Conservation (phyloP, 1,284 basidiomycete species). For the Apiotrichum akiyoshidainum region DNA sequence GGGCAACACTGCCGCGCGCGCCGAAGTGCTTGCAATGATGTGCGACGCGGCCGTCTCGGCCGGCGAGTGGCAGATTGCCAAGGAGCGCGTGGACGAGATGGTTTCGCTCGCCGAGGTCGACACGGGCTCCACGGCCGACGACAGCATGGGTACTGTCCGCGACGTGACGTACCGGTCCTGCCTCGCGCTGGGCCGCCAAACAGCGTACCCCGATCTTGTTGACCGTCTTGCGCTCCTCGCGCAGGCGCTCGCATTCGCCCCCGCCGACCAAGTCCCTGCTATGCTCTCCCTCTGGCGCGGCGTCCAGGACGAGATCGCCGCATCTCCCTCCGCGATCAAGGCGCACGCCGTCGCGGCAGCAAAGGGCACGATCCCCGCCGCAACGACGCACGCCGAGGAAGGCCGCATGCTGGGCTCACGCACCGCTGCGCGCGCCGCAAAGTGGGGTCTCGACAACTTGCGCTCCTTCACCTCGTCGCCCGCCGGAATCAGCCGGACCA, state of each 20-base stretch:
- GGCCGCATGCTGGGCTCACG: conserved; percentile 41
- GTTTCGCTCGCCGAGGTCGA: conserved; percentile 57
- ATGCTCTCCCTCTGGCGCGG: conserved; percentile 69
- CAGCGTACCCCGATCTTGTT: conserved; percentile 65
- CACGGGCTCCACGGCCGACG: conserved; percentile 2
- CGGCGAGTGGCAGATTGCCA: conserved; percentile 71
- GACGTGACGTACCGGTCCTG: conserved; percentile 57
- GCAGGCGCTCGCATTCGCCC: conserved; percentile 80
- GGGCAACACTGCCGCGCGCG: conserved; percentile 66
- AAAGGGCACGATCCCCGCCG: neutral
- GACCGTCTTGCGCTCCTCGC: conserved; percentile 72
- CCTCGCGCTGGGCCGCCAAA: conserved; percentile 64
- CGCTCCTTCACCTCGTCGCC: conserved; percentile 13
- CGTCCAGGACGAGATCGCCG: conserved; percentile 36
- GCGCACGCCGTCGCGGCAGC: neutral
- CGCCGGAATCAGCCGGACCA: neutral
- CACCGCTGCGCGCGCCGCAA: conserved; percentile 45
- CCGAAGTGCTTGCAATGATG: conserved; percentile 81
- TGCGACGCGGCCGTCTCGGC: conserved; percentile 74
- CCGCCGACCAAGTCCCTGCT: conserved; percentile 69
- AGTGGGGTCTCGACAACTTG: conserved; percentile 27
- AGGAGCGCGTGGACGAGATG: conserved; percentile 69
- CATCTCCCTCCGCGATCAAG: conserved; percentile 6
- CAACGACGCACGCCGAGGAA: conserved; percentile 21
- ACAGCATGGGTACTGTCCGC: conserved; percentile 8